These are phyloP conservation scores for Diddensiella santjacobensis DNA, from an alignment of 805 yeast genomes.

Conservation along the genomic window DNA sequence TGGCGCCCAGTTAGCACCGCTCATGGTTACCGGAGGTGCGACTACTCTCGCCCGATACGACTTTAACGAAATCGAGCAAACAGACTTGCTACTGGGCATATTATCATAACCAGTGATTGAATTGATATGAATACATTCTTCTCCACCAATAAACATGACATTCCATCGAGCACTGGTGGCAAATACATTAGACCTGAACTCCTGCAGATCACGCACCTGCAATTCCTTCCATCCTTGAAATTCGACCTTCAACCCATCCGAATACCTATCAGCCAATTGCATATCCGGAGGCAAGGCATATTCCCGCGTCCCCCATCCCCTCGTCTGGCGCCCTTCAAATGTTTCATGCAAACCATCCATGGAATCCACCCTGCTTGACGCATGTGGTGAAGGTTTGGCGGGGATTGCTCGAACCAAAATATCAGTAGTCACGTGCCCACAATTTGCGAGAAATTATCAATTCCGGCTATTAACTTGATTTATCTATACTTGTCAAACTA, in stretches of 20 bases:
- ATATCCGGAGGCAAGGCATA: background rate
- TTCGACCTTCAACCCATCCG: conserved; percentile 7
- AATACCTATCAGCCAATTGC: conserved; percentile 2
- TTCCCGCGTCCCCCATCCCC: background rate
- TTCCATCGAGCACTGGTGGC: conserved; percentile 9
- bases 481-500: too few relatives aligned
- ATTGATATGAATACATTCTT: conserved; percentile 4
- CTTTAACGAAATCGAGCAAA: conserved; percentile 36
- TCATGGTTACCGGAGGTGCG: conserved; percentile 41
- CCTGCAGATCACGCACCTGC: conserved; percentile 5
- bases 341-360: too few relatives aligned
- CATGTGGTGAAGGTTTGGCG: too few relatives aligned
- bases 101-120: conserved; percentile 10
- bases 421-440: too few relatives aligned
- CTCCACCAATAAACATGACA: conserved; percentile 12
- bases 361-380: too few relatives aligned
- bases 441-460: too few relatives aligned
- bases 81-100: conserved; percentile 28
- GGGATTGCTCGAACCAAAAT: too few relatives aligned
- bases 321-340: background rate
- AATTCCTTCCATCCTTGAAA: conserved; percentile 7
- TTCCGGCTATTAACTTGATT: too few relatives aligned
- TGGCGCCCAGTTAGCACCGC: conserved; percentile 48
- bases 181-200: conserved; percentile 11
- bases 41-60: too few relatives aligned